Evolutionary conservation across 495 filamentous ascomycete species (phyloP).

Genomic region (Daldinia childiae): DNA sequence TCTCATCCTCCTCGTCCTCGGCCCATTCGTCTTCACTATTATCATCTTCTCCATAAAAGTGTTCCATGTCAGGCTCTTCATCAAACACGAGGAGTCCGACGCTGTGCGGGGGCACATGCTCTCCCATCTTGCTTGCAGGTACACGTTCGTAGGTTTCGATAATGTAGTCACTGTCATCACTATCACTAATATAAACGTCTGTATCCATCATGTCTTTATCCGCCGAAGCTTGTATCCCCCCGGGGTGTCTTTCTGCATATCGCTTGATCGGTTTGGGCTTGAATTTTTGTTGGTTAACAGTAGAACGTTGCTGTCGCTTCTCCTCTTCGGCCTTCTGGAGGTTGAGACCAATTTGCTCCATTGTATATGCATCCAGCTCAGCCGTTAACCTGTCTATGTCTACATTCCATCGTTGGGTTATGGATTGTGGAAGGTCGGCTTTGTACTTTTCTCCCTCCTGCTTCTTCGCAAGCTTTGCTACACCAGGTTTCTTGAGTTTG

Average conservation of each 20-base stretch:
- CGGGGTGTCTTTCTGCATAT: slow-evolving; percentile 60
- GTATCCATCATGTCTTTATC: slow-evolving; percentile 45
- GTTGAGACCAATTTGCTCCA: slow-evolving; percentile 59
- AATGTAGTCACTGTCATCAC: slow-evolving; percentile 58
- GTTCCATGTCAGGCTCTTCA: slow-evolving; percentile 60
- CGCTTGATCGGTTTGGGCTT: slow-evolving; percentile 59
- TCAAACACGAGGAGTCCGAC: slow-evolving; percentile 64
- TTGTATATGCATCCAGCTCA: slow-evolving; percentile 60
- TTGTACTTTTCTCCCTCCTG: slow-evolving; percentile 39
- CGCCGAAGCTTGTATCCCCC: slow-evolving; percentile 29
- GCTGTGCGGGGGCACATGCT: slow-evolving; percentile 49
- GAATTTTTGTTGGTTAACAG: slow-evolving; percentile 45
- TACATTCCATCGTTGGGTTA: slow-evolving; percentile 51
- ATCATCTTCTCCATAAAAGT: slow-evolving; percentile 58
- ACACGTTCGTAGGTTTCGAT: slow-evolving; percentile 64
- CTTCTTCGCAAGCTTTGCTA: slow-evolving; percentile 35
- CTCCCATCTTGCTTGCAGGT: slow-evolving; percentile 55
- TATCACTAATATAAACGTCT: slow-evolving; percentile 46
- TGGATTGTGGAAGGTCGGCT: slow-evolving; percentile 52
- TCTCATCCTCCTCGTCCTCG: slow-evolving; percentile 66
- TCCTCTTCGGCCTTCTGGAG: slow-evolving; percentile 50
- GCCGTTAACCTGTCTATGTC: slow-evolving; percentile 57
- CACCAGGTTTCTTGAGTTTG: slow-evolving; percentile 46
- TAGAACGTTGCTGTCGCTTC: slow-evolving; percentile 27
- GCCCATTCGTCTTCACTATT: slow-evolving; percentile 58